Evolutionary conservation across 1,139 yeast species (phyloP).

Genomic region (Candida sp.): DNA sequence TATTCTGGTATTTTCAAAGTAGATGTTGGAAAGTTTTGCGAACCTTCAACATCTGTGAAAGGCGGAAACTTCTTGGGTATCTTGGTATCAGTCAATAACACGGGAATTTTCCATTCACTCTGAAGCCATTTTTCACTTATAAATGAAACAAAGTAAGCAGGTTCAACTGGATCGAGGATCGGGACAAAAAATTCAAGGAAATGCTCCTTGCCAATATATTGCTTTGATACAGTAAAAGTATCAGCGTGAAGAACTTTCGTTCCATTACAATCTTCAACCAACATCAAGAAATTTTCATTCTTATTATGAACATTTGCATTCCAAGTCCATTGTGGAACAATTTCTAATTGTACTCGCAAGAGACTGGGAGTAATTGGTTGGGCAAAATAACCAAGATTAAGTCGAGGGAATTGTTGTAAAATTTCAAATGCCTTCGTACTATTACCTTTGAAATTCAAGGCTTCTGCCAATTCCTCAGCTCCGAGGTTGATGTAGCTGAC

Average conservation of each 20-base stretch:
- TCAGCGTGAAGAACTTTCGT: slow-evolving; percentile 65
- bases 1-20: slow-evolving; percentile 50
- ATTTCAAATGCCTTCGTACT: slow-evolving; percentile 65
- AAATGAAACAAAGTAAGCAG: slow-evolving; percentile 69
- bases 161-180: slow-evolving; percentile 59
- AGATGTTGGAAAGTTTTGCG: slow-evolving; percentile 43
- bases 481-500: slow-evolving; percentile 65
- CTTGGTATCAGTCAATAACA: slow-evolving; percentile 51
- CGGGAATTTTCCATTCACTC: slow-evolving; percentile 61
- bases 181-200: slow-evolving; percentile 66
- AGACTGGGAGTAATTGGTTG: slow-evolving; percentile 78
- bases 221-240: slow-evolving; percentile 46
- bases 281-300: slow-evolving; percentile 61
- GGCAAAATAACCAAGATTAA: slow-evolving; percentile 53
- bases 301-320: slow-evolving; percentile 58
- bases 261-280: slow-evolving; percentile 86
- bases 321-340: slow-evolving; percentile 79
- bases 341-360: slow-evolving; percentile 61
- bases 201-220: slow-evolving; percentile 51
- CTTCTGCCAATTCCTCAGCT: slow-evolving; percentile 78
- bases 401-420: slow-evolving; percentile 69
- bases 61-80: slow-evolving; percentile 67
- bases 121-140: slow-evolving; percentile 87
- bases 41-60: slow-evolving; percentile 2
- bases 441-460: slow-evolving; percentile 65